Conservation (phyloP, 2,329 filamentous ascomycete species). For the Epicoccum sorghinum region DNA sequence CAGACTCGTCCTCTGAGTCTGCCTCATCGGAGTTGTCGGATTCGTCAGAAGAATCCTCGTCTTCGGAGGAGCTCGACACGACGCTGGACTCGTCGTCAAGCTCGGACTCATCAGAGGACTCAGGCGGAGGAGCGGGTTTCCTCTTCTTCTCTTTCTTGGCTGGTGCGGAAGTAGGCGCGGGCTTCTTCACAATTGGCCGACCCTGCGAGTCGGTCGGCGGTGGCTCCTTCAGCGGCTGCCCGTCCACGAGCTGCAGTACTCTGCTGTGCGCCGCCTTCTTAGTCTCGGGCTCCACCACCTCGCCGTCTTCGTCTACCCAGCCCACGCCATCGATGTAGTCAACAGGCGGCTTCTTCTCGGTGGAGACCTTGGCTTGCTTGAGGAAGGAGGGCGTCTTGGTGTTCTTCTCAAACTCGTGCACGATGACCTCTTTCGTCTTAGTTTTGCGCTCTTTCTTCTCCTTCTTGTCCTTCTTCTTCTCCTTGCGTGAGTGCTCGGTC, state of each 20-base stretch:
- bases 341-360: constrained; percentile 55
- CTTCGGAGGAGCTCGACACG: constrained; percentile 45
- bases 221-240: constrained; percentile 11
- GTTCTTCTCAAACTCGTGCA: constrained; percentile 91
- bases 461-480: constrained; percentile 56
- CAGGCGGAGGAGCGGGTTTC: constrained; percentile 32
- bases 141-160: constrained; percentile 30
- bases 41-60: constrained; percentile 22
- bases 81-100: constrained; percentile 41
- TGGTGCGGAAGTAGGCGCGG: constrained; percentile 17
- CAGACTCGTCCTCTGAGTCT: constrained; percentile 21
- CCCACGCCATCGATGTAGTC: constrained; percentile 84
- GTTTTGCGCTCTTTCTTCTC: constrained; percentile 66
- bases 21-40: constrained; percentile 1
- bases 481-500: constrained; percentile 43
- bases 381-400: constrained; percentile 83
- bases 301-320: constrained; percentile 82
- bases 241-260: constrained; percentile 41
- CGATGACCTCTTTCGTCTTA: constrained; percentile 61
- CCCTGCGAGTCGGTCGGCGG: constrained; percentile 25
- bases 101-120: constrained; percentile 31
- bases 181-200: constrained; percentile 25
- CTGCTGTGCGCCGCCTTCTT: constrained; percentile 43
- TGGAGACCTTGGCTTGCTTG: constrained; percentile 60
- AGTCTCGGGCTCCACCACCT: constrained; percentile 69